phyloP scores from a whole-genome alignment of 495 filamentous ascomycete species.

The Symbiotaphrina buchneri region DNA sequence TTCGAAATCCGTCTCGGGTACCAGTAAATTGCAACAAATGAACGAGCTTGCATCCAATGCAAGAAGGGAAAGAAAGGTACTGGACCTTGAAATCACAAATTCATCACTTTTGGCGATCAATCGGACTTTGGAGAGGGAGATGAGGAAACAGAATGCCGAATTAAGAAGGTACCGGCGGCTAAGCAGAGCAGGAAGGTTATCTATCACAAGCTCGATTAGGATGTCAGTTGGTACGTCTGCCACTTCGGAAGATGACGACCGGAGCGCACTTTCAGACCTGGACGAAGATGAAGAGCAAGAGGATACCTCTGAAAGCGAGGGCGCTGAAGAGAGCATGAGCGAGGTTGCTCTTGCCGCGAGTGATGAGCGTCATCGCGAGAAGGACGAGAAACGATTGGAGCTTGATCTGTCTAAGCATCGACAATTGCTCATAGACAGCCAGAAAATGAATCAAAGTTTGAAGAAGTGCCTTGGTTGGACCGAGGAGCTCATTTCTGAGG shows the following conservation, averaged over 20 bases:
- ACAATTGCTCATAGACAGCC: conserved; percentile 64
- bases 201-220: conserved; percentile 19
- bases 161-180: conserved; percentile 64
- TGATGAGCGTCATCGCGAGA: conserved; percentile 18
- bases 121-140: conserved; percentile 68
- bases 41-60: conserved; percentile 62
- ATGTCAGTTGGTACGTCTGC: too few relatives aligned
- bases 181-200: conserved; percentile 52
- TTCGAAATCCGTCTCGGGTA: conserved; percentile 12
- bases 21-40: conserved; percentile 20
- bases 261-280: conserved; percentile 21
- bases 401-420: conserved; percentile 78
- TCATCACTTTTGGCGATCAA: conserved; percentile 95
- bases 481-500: conserved; percentile 74
- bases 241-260: conserved; percentile 2
- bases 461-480: conserved; percentile 72
- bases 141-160: conserved; percentile 79
- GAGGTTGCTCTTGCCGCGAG: conserved; percentile 19
- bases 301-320: conserved; percentile 16
- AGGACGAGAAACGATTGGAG: conserved; percentile 55
- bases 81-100: conserved; percentile 97
- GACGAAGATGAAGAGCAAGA: conserved; percentile 20
- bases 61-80: conserved; percentile 76
- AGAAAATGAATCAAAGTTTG: conserved; percentile 84
- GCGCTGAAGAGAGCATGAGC: conserved; percentile 17